Evolutionary conservation across 768 basidiomycete genomes (phyloP).

Genomic region (Psilocybe cubensis): DNA sequence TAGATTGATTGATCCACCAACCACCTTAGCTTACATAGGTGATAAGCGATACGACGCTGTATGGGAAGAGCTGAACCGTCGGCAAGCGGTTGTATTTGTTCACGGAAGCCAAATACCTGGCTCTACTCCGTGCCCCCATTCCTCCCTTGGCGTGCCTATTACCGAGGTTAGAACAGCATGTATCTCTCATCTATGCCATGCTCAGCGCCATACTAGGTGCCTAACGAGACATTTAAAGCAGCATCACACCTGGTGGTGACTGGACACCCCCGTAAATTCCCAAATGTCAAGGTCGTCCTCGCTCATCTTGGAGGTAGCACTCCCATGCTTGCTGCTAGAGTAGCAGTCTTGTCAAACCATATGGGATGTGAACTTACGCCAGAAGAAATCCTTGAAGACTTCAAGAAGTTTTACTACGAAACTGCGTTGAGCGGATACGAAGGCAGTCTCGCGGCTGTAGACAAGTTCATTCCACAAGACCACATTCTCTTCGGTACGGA

Average conservation of each 20-base stretch:
- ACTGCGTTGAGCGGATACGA: constrained; percentile 67
- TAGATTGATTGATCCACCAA: neutral
- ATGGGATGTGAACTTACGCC: constrained; percentile 71
- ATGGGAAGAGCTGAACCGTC: constrained; percentile 70
- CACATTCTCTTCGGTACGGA: constrained; percentile 75
- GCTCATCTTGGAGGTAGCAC: constrained; percentile 78
- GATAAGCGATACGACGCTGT: constrained; percentile 65
- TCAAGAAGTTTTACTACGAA: constrained; percentile 75
- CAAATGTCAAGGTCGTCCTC: constrained; percentile 64
- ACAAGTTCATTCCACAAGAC: constrained; percentile 51
- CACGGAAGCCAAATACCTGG: constrained; percentile 73
- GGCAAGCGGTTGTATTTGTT: constrained; percentile 66
- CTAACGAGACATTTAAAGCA: constrained; percentile 83
- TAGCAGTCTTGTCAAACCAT: constrained; percentile 66
- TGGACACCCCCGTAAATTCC: constrained; percentile 64
- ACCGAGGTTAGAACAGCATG: constrained; percentile 50
- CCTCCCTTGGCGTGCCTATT: constrained; percentile 68
- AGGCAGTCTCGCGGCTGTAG: constrained; percentile 52
- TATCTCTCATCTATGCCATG: constrained; percentile 5
- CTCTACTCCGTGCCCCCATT: constrained; percentile 65
- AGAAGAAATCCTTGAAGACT: constrained; percentile 70
- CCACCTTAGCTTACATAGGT: constrained; percentile 61
- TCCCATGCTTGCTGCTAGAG: constrained; percentile 66
- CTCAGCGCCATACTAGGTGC: constrained; percentile 49
- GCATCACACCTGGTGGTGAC: constrained; percentile 78